Percentiles rank a stretch among this genome's conserved stretches.
Evolutionary conservation across 768 basidiomycete species (phyloP).

Genomic region (Lentinula aciculospora): DNA sequence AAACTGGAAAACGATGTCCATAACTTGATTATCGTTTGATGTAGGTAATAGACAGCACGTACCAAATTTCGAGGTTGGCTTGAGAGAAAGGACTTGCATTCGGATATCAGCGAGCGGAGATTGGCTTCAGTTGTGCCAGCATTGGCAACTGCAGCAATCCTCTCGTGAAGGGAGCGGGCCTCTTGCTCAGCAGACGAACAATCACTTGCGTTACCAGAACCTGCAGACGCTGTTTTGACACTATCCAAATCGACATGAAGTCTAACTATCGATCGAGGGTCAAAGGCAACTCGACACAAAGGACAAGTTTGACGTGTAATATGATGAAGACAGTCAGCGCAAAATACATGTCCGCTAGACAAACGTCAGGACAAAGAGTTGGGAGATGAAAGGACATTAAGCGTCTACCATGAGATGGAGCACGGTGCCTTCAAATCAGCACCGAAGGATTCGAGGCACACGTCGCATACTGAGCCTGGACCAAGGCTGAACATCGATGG

Average conservation of each 20-base stretch:
- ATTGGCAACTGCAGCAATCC: slow-evolving; percentile 48
- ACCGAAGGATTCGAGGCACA: slow-evolving; percentile 65
- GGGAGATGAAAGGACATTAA: background rate
- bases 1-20: slow-evolving; percentile 42
- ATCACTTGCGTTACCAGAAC: slow-evolving; percentile 8
- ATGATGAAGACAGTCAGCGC: slow-evolving; percentile 40
- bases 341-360: slow-evolving; percentile 63
- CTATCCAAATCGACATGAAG: slow-evolving; percentile 57
- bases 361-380: background rate
- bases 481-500: slow-evolving; percentile 62
- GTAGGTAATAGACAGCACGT: too few species aligned
- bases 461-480: slow-evolving; percentile 64
- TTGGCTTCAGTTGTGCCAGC: slow-evolving; percentile 48
- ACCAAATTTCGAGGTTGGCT: slow-evolving; percentile 43
- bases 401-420: slow-evolving; percentile 41
- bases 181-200: slow-evolving; percentile 31
- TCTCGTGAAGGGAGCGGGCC: slow-evolving; percentile 47
- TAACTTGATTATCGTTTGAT: too few species aligned
- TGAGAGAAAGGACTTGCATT: slow-evolving; percentile 42
- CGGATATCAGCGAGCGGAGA: slow-evolving; percentile 45
- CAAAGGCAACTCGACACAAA: slow-evolving; percentile 55
- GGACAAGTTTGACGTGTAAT: slow-evolving; percentile 50
- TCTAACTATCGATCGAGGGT: slow-evolving; percentile 37
- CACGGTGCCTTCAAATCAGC: slow-evolving; percentile 50
- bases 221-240: slow-evolving; percentile 14